Percentiles rank a stretch among this genome's conserved stretches.
These are phyloP conservation scores for Quercus parvula DNA, from an alignment of 306 rosid species.

Conservation along the genomic window DNA sequence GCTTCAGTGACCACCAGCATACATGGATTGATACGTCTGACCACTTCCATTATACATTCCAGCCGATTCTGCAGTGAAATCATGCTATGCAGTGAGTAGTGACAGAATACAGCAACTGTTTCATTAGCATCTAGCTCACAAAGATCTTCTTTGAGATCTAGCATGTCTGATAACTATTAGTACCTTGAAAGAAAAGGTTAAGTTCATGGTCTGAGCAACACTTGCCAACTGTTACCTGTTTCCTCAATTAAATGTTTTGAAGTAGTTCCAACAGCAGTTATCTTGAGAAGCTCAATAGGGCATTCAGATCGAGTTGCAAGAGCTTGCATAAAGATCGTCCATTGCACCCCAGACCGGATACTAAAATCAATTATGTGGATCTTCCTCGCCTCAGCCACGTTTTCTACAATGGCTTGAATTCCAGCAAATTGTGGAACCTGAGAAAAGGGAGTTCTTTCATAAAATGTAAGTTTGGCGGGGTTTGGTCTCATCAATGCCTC, in stretches of 20 bases:
- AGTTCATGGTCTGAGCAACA: constrained; percentile 38
- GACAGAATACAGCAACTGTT: constrained; percentile 37
- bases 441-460: constrained; percentile 22
- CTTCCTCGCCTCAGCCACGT: constrained; percentile 23
- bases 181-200: constrained; percentile 41
- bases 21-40: constrained; percentile 36
- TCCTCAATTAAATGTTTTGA: constrained; percentile 13
- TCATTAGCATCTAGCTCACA: constrained; percentile 44
- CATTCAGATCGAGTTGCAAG: constrained; percentile 17
- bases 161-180: constrained; percentile 49
- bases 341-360: constrained; percentile 32
- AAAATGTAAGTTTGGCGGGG: constrained; percentile 26
- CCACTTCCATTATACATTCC: constrained; percentile 44
- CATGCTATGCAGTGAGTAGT: constrained; percentile 24
- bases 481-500: constrained; percentile 18
- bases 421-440: constrained; percentile 26
- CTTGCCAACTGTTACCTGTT: constrained; percentile 26
- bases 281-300: constrained; percentile 33
- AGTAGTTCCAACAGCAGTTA: constrained; percentile 26
- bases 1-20: constrained; percentile 49
- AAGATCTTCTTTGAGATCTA: constrained; percentile 36
- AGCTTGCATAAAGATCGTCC: constrained; percentile 40
- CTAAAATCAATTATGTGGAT: constrained; percentile 35
- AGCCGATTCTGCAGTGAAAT: constrained; percentile 40
- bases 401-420: constrained; percentile 40